These are phyloP conservation scores for Candida pseudofarinosa DNA, from an alignment of 805 yeast genomes.

Conservation along the genomic window DNA sequence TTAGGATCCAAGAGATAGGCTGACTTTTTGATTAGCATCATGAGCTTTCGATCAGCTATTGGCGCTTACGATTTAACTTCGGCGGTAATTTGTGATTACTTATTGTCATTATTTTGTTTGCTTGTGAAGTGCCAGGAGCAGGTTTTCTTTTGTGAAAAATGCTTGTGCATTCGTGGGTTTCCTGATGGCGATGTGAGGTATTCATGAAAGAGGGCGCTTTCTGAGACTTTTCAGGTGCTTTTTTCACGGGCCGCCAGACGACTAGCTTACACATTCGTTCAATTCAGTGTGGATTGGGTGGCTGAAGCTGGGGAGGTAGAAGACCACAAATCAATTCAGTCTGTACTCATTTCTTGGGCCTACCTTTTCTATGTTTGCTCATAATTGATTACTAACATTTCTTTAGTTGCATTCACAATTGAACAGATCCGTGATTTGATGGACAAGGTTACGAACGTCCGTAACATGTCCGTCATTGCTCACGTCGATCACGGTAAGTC, in stretches of 20 bases:
- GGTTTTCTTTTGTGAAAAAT: background rate
- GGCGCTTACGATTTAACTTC: too few species aligned
- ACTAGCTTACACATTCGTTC: too few species aligned
- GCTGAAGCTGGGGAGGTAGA: too few species aligned
- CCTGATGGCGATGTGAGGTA: background rate
- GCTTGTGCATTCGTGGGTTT: background rate
- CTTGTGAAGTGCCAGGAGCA: background rate
- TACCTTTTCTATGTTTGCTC: too few species aligned
- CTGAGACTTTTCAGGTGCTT: too few species aligned
- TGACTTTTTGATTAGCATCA: too few species aligned
- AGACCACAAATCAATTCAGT: too few species aligned
- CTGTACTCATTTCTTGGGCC: too few species aligned
- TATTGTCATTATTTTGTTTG: background rate
- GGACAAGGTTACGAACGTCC: conserved; percentile 99
- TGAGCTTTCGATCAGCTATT: too few species aligned
- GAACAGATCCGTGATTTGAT: conserved; percentile 95
- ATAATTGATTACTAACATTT: conserved; percentile 31
- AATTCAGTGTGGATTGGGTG: too few species aligned
- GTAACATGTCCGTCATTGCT: conserved; percentile 99
- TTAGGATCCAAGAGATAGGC: too few species aligned
- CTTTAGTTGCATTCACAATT: conserved; percentile 47
- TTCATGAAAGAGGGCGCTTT: background rate
- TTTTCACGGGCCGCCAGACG: too few species aligned
- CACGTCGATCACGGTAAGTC: conserved; percentile 99
- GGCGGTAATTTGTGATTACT: background rate